A percentile compares a stretch with the other conserved stretches of the same genome.
phyloP scores from a whole-genome alignment of 148 eudicot genomes.

The Suaeda aralocaspica region DNA sequence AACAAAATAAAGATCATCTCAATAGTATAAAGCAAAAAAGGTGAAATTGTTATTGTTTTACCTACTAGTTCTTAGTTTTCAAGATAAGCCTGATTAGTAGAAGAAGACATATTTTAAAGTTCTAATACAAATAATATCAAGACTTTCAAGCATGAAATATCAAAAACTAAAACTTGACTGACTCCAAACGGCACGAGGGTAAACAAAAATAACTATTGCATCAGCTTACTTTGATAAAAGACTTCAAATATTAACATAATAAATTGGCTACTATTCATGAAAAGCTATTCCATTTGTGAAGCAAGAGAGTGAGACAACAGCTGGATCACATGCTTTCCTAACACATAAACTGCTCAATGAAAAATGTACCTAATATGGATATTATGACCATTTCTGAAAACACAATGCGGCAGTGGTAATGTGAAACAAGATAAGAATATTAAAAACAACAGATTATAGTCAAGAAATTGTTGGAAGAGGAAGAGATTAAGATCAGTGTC shows the following conservation, averaged over 20 bases:
- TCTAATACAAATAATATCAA: too few species aligned
- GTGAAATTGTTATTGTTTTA: neutral
- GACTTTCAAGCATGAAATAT: too few species aligned
- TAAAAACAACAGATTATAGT: neutral
- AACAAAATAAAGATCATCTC: neutral
- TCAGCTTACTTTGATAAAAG: neutral
- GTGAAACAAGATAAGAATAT: neutral
- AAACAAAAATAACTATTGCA: neutral
- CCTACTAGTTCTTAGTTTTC: too few species aligned
- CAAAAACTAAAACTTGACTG: too few species aligned
- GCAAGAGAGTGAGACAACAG: neutral
- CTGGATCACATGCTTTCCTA: conserved; percentile 5
- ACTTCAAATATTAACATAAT: neutral
- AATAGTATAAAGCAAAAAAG: neutral
- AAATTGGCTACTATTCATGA: neutral
- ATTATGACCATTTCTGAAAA: neutral
- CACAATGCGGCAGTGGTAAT: neutral
- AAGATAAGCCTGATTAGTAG: too few species aligned
- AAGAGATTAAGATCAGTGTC: neutral
- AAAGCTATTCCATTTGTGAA: neutral
- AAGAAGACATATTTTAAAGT: too few species aligned
- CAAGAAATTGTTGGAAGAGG: neutral
- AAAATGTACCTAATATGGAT: neutral
- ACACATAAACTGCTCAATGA: neutral
- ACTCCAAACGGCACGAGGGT: too few species aligned